phyloP scores from a whole-genome alignment of 1,139 yeast species.

The Debaryomyces robertsiae region DNA sequence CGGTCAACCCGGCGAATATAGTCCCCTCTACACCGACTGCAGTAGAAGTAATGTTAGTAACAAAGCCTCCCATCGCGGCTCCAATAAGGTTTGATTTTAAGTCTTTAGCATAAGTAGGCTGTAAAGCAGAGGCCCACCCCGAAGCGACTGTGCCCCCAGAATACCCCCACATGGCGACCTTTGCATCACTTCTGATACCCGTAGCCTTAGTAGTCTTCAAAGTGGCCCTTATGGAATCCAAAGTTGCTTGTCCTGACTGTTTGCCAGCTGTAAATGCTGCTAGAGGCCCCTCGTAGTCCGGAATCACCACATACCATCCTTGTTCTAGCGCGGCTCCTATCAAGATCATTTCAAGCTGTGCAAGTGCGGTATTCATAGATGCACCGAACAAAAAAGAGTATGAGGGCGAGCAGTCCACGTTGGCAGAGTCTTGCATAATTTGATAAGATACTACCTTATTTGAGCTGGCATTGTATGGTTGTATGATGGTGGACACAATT shows the following conservation, averaged over 20 bases:
- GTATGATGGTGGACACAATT: slow-evolving; percentile 34
- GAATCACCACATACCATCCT: slow-evolving; percentile 36
- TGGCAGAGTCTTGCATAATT: slow-evolving; percentile 37
- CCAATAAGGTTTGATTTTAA: slow-evolving; percentile 27
- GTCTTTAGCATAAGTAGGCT: slow-evolving; percentile 36
- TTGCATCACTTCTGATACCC: slow-evolving; percentile 25
- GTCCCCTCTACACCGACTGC: slow-evolving; percentile 24
- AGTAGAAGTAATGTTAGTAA: slow-evolving; percentile 26
- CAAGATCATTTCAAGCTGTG: slow-evolving; percentile 29
- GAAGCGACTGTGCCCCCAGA: slow-evolving; percentile 40
- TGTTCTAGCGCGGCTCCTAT: slow-evolving; percentile 26
- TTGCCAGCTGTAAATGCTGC: slow-evolving; percentile 33
- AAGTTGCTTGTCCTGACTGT: slow-evolving; percentile 30
- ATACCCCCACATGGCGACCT: slow-evolving; percentile 36
- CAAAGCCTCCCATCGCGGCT: slow-evolving; percentile 38
- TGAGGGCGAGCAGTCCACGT: slow-evolving; percentile 34
- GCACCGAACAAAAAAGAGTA: slow-evolving; percentile 30
- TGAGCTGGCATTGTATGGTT: slow-evolving; percentile 34
- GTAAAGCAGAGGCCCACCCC: slow-evolving; percentile 37
- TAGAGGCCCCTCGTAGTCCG: slow-evolving; percentile 37
- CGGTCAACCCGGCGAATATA: slow-evolving; percentile 26
- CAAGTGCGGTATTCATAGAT: slow-evolving; percentile 18
- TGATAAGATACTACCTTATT: slow-evolving; percentile 34
- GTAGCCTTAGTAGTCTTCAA: slow-evolving; percentile 25
- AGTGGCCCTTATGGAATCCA: slow-evolving; percentile 32